Base-by-base conservation (phyloP, 768 basidiomycete genomes). In the Mycena filopes region DNA sequence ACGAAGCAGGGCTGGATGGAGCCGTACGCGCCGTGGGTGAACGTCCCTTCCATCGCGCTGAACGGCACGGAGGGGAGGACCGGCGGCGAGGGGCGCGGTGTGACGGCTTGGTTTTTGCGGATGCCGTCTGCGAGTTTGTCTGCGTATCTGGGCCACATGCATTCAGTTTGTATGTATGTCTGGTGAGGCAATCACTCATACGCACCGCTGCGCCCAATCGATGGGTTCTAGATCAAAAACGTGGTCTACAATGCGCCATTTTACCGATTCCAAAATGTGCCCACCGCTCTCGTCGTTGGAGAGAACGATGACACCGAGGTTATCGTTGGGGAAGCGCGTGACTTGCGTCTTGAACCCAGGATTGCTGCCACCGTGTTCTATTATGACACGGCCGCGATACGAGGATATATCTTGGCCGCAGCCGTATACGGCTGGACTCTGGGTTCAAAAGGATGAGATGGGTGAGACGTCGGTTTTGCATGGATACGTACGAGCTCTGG, bases 311-410 rank as follows among this genome's bases (percentile, higher is more conserved):
- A 84, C 73, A 1, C 75, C 83, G 8, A 84, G 70, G 29, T 79
- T 77, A 15, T 80, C 79, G 25, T 66, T n/a, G 9, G 68, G 68
- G 3, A 69, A 51, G 8, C 63, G 64, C 23, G 64, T 33, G 28
- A 71, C 60, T 16, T 62, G 72, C 16, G 70, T 72, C 28, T 73
- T 73, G 65, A 73, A 82, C 1, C 81, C 82, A 1, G 81, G 79
- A 62, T 79, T 79, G 41, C 71, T 76, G 4, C 83, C 81, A 5
- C 80, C 80, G 68, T 84, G 82, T 51, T 83, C 81, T 23, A 83
- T 74, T 16, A 82, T 72, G 51, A 81, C 80, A 53, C 77, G 77
- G 6, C 81, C 82, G 28, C 75, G 79, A 54, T 82, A 82, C 0
- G 79, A 75, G 63, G 77, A 82, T 10, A 78, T 65, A 67, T 72